Evolutionary conservation across 495 filamentous ascomycete species (phyloP).

Genomic region (Lasiosphaeria ovina): DNA sequence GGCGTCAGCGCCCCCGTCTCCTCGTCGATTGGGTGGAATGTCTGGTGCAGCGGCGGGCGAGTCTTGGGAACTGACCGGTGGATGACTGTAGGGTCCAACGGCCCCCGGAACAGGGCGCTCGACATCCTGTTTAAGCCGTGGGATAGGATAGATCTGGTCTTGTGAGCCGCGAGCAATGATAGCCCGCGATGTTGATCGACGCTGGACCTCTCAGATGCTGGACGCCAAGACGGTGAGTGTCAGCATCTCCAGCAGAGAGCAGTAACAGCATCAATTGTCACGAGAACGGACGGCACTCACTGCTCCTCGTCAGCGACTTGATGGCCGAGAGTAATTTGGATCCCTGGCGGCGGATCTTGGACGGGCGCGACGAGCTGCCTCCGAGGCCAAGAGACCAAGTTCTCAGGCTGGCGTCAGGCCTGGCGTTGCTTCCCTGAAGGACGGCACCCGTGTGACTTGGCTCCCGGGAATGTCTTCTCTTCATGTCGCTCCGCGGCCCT

Average conservation of each 20-base stretch:
- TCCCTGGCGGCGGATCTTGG: constrained; percentile 41
- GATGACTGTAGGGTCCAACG: constrained; percentile 46
- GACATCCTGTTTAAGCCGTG: constrained; percentile 39
- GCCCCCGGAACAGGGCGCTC: constrained; percentile 38
- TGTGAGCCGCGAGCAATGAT: constrained; percentile 10
- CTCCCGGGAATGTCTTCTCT: constrained; percentile 18
- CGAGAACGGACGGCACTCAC: constrained; percentile 25
- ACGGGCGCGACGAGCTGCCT: constrained; percentile 14
- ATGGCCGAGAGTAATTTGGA: constrained; percentile 44
- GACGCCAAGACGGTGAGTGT: neutral
- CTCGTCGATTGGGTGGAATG: constrained; percentile 16
- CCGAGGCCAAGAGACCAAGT: constrained; percentile 10
- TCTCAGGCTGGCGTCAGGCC: constrained; percentile 1
- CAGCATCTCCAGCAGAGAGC: neutral
- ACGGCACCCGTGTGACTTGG: constrained; percentile 16
- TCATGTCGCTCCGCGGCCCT: constrained; percentile 26
- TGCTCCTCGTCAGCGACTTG: constrained; percentile 45
- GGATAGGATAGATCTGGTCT: neutral
- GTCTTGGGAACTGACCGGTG: constrained; percentile 41
- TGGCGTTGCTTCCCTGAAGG: constrained; percentile 9
- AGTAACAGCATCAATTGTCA: neutral
- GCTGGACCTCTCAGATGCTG: constrained; percentile 29
- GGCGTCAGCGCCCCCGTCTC: neutral
- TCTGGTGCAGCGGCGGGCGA: constrained; percentile 28
- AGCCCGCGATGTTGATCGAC: constrained; percentile 13